These are phyloP conservation scores for Yamadazyma sp. DNA, from an alignment of 1,139 yeast species.

Conservation along the genomic window DNA sequence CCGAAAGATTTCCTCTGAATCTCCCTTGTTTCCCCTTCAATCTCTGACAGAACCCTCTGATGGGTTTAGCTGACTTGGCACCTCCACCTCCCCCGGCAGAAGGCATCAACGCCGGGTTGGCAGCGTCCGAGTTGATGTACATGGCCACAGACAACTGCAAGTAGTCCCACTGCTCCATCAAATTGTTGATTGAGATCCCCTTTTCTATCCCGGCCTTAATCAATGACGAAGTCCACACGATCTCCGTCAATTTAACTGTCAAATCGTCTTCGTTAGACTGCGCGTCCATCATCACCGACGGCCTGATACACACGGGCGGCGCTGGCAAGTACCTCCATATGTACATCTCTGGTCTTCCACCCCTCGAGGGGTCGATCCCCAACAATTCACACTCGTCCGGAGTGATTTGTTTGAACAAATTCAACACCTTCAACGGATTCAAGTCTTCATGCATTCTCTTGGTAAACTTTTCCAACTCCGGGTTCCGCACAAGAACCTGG, in stretches of 20 bases:
- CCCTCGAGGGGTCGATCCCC: constrained; percentile 83
- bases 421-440: constrained; percentile 87
- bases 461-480: constrained; percentile 85
- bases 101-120: constrained; percentile 75
- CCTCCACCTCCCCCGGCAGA: constrained; percentile 54
- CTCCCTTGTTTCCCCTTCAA: constrained; percentile 98
- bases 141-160: constrained; percentile 93
- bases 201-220: constrained; percentile 93
- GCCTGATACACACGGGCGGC: constrained; percentile 98
- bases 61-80: constrained; percentile 69
- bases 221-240: constrained; percentile 92
- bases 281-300: constrained; percentile 93
- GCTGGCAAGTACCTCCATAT: constrained; percentile 98
- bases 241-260: constrained; percentile 93
- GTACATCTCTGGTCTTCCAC: constrained; percentile 95
- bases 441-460: constrained; percentile 91
- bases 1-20: constrained; percentile 95
- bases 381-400: constrained; percentile 90
- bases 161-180: constrained; percentile 99
- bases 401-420: constrained; percentile 78
- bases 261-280: constrained; percentile 96
- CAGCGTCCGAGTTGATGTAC: constrained; percentile 95
- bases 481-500: constrained; percentile 65
- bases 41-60: constrained; percentile 95
- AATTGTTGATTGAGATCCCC: constrained; percentile 86